Evolutionary conservation across 257 asterid species (phyloP).

Genomic region (Gentiana dahurica): DNA sequence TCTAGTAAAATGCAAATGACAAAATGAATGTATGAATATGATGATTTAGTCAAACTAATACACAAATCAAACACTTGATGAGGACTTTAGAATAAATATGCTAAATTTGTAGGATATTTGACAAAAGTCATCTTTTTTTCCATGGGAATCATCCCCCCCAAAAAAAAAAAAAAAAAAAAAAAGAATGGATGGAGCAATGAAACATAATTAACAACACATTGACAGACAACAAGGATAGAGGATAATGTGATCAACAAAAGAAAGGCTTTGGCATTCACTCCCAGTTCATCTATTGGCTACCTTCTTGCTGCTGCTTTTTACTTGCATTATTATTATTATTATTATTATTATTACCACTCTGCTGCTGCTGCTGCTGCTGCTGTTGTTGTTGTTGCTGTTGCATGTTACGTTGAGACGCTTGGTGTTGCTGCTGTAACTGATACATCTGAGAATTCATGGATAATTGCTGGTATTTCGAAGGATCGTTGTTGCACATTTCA

Average conservation of each 20-base stretch:
- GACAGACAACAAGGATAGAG: neutral
- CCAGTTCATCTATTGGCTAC: constrained; percentile 16
- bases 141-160: neutral
- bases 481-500: constrained; percentile 26
- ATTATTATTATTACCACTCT: constrained; percentile 12
- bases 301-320: constrained; percentile 23
- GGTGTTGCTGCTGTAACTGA: constrained; percentile 31
- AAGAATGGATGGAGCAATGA: constrained; percentile 30
- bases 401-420: constrained; percentile 21
- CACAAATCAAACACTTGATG: too few species aligned
- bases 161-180: constrained; percentile 11
- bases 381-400: constrained; percentile 30
- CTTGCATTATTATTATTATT: constrained; percentile 1
- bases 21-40: too few species aligned
- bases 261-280: neutral
- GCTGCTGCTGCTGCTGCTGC: constrained; percentile 20
- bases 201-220: neutral
- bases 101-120: neutral
- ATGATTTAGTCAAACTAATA: too few species aligned
- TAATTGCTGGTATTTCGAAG: constrained; percentile 44
- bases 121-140: neutral
- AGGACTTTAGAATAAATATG: constrained; percentile 2
- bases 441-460: constrained; percentile 37
- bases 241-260: neutral
- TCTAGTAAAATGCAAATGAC: too few species aligned